Evolutionary conservation across 1,139 yeast species (phyloP).

Genomic region (Geotrichum cucujoidarum): DNA sequence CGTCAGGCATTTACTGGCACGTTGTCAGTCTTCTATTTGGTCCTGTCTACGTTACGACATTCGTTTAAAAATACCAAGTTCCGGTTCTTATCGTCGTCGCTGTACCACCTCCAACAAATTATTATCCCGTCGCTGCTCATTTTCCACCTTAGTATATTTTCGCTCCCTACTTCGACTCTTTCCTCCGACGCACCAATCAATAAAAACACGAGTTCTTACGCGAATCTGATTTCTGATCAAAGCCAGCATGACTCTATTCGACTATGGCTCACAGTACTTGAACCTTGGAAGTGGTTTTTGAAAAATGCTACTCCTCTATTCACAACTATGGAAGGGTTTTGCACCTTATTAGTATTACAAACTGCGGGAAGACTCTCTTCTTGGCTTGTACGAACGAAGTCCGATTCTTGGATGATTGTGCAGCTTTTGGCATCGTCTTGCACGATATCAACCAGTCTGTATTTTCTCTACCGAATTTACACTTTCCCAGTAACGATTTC

Average conservation of each 20-base stretch:
- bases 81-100: slow-evolving; percentile 49
- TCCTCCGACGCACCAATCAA: slow-evolving; percentile 9
- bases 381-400: slow-evolving; percentile 60
- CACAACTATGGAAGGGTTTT: slow-evolving; percentile 86
- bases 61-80: slow-evolving; percentile 48
- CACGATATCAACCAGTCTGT: slow-evolving; percentile 68
- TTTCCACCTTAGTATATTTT: slow-evolving; percentile 58
- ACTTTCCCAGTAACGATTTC: slow-evolving; percentile 64
- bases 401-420: slow-evolving; percentile 77
- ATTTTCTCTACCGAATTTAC: slow-evolving; percentile 78
- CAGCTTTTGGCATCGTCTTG: slow-evolving; percentile 71
- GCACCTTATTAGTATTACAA: slow-evolving; percentile 82
- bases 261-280: slow-evolving; percentile 40
- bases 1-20: slow-evolving; percentile 63
- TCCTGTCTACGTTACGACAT: slow-evolving; percentile 67
- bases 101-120: slow-evolving; percentile 78
- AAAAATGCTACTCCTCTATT: slow-evolving; percentile 83
- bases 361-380: slow-evolving; percentile 80
- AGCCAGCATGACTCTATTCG: slow-evolving; percentile 13
- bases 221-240: not conserved
- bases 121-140: slow-evolving; percentile 78
- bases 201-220: slow-evolving; percentile 9
- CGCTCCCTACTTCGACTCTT: slow-evolving; percentile 30
- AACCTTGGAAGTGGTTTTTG: slow-evolving; percentile 65
- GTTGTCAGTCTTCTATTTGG: slow-evolving; percentile 60